These are phyloP conservation scores for Aspergillus egyptiacus DNA, from an alignment of 495 filamentous ascomycete genomes.

Conservation along the genomic window DNA sequence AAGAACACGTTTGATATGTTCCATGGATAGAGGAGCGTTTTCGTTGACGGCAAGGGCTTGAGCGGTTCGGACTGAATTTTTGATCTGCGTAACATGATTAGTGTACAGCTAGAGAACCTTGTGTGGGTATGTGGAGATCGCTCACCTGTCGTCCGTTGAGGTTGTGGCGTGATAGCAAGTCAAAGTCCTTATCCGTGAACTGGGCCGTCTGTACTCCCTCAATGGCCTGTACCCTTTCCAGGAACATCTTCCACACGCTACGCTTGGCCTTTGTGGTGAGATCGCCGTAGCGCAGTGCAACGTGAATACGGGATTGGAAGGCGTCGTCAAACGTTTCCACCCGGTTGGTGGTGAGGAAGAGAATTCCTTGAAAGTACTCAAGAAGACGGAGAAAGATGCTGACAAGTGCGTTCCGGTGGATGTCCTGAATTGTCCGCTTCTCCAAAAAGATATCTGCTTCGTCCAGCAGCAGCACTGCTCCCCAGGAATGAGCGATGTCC, in stretches of 20 bases:
- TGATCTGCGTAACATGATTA: slow-evolving; percentile 55
- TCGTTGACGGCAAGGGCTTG: slow-evolving; percentile 82
- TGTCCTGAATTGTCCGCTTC: slow-evolving; percentile 61
- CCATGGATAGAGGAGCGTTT: slow-evolving; percentile 62
- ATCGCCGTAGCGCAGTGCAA: slow-evolving; percentile 74
- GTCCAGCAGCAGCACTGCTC: slow-evolving; percentile 69
- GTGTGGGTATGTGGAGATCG: background rate
- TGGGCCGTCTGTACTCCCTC: slow-evolving; percentile 54
- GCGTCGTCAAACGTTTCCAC: slow-evolving; percentile 69
- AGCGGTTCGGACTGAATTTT: slow-evolving; percentile 82
- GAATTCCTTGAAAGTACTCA: slow-evolving; percentile 73
- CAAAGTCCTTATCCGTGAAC: slow-evolving; percentile 66
- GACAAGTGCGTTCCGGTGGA: slow-evolving; percentile 72
- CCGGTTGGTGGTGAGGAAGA: slow-evolving; percentile 78
- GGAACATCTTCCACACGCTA: slow-evolving; percentile 81
- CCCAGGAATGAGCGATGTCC: slow-evolving; percentile 84
- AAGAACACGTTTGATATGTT: slow-evolving; percentile 75
- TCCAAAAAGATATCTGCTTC: slow-evolving; percentile 80
- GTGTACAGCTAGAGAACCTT: background rate
- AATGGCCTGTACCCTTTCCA: slow-evolving; percentile 60
- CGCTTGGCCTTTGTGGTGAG: slow-evolving; percentile 69
- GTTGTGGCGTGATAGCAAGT: slow-evolving; percentile 58
- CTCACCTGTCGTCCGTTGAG: slow-evolving; percentile 81
- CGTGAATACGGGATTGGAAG: slow-evolving; percentile 63
- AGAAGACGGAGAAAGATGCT: slow-evolving; percentile 66